phyloP scores from a whole-genome alignment of 2,329 filamentous ascomycete genomes.

The Aspergillus quadrilineatus region DNA sequence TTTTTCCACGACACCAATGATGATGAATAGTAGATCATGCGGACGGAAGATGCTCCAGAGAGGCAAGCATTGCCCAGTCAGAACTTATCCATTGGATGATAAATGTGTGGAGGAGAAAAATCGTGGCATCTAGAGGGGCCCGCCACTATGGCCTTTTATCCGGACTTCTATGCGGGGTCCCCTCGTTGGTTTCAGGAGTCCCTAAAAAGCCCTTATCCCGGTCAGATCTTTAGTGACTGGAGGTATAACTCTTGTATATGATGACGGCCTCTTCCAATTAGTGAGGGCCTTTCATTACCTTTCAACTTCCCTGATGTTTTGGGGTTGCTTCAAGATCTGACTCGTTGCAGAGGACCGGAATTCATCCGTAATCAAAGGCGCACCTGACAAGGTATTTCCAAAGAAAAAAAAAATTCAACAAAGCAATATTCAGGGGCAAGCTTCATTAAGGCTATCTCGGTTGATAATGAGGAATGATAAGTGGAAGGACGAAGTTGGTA shows the following conservation, averaged over 20 bases:
- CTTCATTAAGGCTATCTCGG: background rate
- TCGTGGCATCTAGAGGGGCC: slow-evolving; percentile 10
- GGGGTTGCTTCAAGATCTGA: background rate
- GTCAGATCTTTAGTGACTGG: slow-evolving; percentile 1
- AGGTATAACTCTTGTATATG: background rate
- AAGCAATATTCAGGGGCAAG: background rate
- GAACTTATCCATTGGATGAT: background rate
- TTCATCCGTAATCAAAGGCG: background rate
- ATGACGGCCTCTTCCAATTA: background rate
- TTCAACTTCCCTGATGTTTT: background rate
- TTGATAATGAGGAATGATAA: background rate
- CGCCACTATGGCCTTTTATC: slow-evolving; percentile 15
- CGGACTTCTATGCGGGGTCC: slow-evolving; percentile 12
- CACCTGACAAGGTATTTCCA: background rate
- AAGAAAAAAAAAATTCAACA: background rate
- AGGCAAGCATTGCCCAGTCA: slow-evolving; percentile 6
- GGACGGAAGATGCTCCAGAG: slow-evolving; percentile 5
- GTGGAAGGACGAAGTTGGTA: background rate
- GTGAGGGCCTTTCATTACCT: background rate
- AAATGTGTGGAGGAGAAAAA: slow-evolving; percentile 8
- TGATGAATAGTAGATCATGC: slow-evolving; percentile 1
- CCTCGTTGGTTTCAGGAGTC: background rate
- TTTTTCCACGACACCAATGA: slow-evolving; percentile 6
- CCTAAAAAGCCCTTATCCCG: slow-evolving; percentile 1
- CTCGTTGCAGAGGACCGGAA: background rate